phyloP scores from a whole-genome alignment of 2,329 filamentous ascomycete species.

The Aspergillus sp. region DNA sequence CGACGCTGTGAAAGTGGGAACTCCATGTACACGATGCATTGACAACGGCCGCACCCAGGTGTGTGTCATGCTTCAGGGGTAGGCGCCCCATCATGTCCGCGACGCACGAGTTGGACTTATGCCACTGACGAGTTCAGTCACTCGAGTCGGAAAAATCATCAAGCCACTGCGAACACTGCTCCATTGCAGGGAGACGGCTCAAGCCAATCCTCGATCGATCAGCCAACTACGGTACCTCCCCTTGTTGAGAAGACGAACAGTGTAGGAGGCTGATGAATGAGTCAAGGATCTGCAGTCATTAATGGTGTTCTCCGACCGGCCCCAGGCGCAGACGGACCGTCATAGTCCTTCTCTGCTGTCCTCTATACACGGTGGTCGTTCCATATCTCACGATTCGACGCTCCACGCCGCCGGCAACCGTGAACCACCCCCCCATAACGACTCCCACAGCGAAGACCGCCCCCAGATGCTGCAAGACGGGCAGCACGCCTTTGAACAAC shows the following conservation, averaged over 20 bases:
- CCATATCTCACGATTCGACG: neutral
- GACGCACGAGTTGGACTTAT: neutral
- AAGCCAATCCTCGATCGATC: neutral
- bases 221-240: neutral
- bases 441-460: neutral
- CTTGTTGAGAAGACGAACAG: neutral
- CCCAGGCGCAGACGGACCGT: neutral
- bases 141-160: neutral
- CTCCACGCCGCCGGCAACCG: neutral
- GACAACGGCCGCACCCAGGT: neutral
- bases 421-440: neutral
- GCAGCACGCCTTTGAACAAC: neutral
- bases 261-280: neutral
- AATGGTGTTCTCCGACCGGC: neutral
- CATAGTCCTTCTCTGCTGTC: neutral
- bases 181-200: neutral
- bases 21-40: neutral
- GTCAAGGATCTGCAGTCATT: neutral
- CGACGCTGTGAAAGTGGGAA: slow-evolving; percentile 1
- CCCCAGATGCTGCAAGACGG: neutral
- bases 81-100: neutral
- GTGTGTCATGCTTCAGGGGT: slow-evolving; percentile 1
- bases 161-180: neutral
- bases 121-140: neutral
- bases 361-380: neutral